Conservation (phyloP, 2,329 filamentous ascomycete genomes). For the Beauveria bassiana region DNA sequence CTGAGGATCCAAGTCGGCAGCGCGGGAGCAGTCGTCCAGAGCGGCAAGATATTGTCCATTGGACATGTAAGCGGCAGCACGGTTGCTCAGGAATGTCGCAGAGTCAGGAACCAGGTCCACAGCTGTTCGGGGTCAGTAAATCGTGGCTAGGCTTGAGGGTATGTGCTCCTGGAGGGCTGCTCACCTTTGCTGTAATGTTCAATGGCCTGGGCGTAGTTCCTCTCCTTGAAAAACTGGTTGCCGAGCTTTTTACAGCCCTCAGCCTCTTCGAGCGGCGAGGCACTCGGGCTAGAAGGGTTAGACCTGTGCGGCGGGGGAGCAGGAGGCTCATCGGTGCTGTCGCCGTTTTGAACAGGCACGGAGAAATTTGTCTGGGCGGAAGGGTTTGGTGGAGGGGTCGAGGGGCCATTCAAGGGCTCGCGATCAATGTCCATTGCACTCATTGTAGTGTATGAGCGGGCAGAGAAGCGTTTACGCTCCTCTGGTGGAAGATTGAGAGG, state of each 20-base stretch:
- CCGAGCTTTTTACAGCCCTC: conserved; percentile 88
- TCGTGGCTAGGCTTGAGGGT: not conserved
- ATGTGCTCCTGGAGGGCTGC: conserved; percentile 14
- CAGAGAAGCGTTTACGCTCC: conserved; percentile 70
- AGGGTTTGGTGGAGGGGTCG: conserved; percentile 43
- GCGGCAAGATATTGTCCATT: conserved; percentile 72
- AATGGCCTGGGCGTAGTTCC: conserved; percentile 80
- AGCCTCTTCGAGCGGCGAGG: conserved; percentile 60
- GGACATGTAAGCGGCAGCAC: conserved; percentile 89
- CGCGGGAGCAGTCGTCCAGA: conserved; percentile 76
- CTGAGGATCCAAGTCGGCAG: conserved; percentile 73
- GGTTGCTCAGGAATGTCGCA: conserved; percentile 86
- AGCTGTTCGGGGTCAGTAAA: conserved; percentile 47
- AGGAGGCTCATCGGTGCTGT: conserved; percentile 42
- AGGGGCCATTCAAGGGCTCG: conserved; percentile 46
- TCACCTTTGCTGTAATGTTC: conserved; percentile 92
- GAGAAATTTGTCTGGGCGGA: conserved; percentile 38
- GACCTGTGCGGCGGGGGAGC: conserved; percentile 66
- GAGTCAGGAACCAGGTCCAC: conserved; percentile 81
- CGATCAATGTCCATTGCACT: conserved; percentile 71
- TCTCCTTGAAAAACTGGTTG: conserved; percentile 96
- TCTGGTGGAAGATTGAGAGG: conserved; percentile 87
- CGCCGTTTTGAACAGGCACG: conserved; percentile 44
- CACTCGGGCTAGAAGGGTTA: conserved; percentile 50
- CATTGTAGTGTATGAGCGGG: conserved; percentile 52